Base-by-base conservation (phyloP, 139 green algal species). In the Eudorina sp. region DNA sequence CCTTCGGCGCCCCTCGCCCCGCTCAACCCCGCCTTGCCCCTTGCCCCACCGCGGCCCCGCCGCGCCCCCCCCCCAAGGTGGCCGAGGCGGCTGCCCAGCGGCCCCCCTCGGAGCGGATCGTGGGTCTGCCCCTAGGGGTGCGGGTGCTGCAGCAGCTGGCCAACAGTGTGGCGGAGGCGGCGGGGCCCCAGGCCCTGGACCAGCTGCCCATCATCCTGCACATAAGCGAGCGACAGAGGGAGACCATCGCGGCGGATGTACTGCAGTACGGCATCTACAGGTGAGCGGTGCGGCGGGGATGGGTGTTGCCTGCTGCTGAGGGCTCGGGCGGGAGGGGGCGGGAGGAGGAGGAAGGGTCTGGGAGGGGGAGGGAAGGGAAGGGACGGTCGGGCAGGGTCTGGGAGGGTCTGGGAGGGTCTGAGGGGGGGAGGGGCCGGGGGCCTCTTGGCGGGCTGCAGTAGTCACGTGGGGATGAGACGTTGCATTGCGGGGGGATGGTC, bases 201-300 rank as follows among this genome's bases (percentile, higher is more conserved):
- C 7, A 2, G 1, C 60, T 86, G 60, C 80, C 80, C 62, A 38
- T 78, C 64, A 87, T 87, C 66, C 81, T 78, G 81, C 81, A 87
- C 64, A 45, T 87, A 31, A 53, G 16, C 19, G 64, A 87, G n/a
- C 31, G 45, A 29, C 80, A 86, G 41, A 60, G 27, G 60, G 80
- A 86, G 80, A 11, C 43, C 41, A 76, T 86, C 4, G 80, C 43
- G 41, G 80, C 80, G 5, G 80, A 86, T n/a, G 40, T 86, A n/a
- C 80, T 86, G n/a, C 80, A 86, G 58, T 86, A 86, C 41, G 25
- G n/a, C n/a, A 64, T 86, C n/a, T 86, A 86, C 81, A 83, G 51
- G 75, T 83, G 34, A 31, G 69, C 36, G n/a, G 36, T 23, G 64
- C 64, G 23, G 5, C 41, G 16, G 29, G 11, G 18, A 68, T 9